Percentiles rank a stretch among this genome's conserved stretches.
These are phyloP conservation scores for Ceratocystis eucalypticola DNA, from an alignment of 2,329 filamentous ascomycete genomes.

Conservation along the genomic window DNA sequence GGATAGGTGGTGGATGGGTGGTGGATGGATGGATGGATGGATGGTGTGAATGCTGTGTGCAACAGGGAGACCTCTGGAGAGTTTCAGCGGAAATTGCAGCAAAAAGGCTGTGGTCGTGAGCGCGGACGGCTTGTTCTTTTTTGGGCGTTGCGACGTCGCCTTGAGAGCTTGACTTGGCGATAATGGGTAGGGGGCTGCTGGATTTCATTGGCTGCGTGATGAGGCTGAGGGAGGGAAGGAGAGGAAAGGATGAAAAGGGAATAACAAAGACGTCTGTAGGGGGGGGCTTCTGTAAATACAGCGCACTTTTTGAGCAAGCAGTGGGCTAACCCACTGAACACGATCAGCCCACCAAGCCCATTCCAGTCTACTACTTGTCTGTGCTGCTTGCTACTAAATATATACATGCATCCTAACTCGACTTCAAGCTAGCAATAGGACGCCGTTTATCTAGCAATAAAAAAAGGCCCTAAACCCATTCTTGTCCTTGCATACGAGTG, in stretches of 20 bases:
- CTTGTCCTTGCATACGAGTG: too few relatives aligned
- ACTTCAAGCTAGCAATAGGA: neutral
- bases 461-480: neutral
- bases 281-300: slow-evolving; percentile 2
- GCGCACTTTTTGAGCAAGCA: neutral
- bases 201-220: neutral
- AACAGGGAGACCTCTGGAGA: neutral
- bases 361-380: too few relatives aligned
- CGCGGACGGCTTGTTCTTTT: neutral
- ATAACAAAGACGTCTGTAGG: neutral
- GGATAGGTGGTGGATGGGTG: too few relatives aligned
- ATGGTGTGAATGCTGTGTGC: too few relatives aligned
- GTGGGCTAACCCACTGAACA: too few relatives aligned
- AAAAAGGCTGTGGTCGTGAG: neutral
- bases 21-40: too few relatives aligned
- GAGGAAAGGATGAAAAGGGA: neutral
- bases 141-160: neutral
- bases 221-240: neutral
- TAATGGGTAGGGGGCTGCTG: neutral
- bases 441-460: neutral
- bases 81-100: neutral
- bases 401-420: too few relatives aligned
- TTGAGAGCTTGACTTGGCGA: too few relatives aligned
- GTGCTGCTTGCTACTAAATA: too few relatives aligned
- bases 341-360: too few relatives aligned